A percentile compares a stretch with the other conserved stretches of the same genome.
phyloP scores from a whole-genome alignment of 2,329 filamentous ascomycete genomes.

The Leptographium wingfieldii region DNA sequence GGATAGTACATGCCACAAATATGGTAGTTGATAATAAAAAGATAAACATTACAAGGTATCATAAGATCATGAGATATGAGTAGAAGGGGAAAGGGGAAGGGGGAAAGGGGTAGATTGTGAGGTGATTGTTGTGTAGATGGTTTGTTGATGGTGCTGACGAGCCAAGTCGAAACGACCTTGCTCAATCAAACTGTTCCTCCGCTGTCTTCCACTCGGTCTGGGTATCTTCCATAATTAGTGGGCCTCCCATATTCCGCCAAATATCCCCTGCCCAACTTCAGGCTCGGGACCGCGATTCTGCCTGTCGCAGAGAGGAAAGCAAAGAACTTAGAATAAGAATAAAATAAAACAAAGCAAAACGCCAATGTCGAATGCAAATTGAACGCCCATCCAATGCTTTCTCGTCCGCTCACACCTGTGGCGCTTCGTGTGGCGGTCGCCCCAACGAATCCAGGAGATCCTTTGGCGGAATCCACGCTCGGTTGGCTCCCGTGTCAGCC shows the following conservation, averaged over 20 bases:
- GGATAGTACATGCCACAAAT: neutral
- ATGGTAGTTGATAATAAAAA: neutral
- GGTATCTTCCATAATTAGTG: neutral
- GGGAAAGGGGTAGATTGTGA: neutral
- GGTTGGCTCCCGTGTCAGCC: conserved; percentile 46
- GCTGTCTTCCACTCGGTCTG: neutral
- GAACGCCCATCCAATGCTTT: neutral
- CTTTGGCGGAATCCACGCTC: conserved; percentile 47
- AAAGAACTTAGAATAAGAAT: neutral
- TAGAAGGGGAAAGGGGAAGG: neutral
- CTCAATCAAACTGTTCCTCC: neutral
- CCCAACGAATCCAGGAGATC: conserved; percentile 44
- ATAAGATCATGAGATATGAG: conserved; percentile 1
- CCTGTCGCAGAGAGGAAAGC: neutral
- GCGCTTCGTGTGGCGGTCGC: conserved; percentile 33
- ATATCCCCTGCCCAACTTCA: neutral
- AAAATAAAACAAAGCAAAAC: neutral
- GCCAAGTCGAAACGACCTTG: neutral
- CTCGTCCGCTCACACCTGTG: conserved; percentile 30
- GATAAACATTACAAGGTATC: conserved; percentile 1
- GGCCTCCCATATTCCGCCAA: neutral
- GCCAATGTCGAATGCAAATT: conserved; percentile 1
- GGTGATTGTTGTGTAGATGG: neutral
- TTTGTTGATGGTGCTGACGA: neutral
- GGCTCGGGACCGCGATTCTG: neutral